Base-by-base conservation (phyloP, 2,329 filamentous ascomycete species). In the Alternaria infectoria region DNA sequence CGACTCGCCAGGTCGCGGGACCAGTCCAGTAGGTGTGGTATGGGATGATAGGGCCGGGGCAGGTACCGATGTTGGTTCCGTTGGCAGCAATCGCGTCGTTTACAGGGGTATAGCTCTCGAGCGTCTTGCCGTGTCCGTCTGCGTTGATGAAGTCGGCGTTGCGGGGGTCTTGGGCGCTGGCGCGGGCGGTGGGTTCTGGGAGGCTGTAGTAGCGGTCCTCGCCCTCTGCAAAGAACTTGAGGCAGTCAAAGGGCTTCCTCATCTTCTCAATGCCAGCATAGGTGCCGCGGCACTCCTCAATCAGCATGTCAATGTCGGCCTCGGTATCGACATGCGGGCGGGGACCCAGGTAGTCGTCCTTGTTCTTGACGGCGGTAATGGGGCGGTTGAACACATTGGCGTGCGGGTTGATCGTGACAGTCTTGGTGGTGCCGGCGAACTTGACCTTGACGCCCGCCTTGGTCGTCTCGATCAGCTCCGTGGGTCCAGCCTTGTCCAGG, bases 21-120 rank as follows among this genome's bases (percentile, higher is more conserved):
- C 86, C 86, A 8, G 85, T 86, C 86, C 86, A 87, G 80, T 87
- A 87, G 26, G 83, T 82, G 67, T 87, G 86, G 55, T 85, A 87
- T 5, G 85, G 85, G 28, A 86, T 81, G 65, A 87, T 85, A n/a
- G 85, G 85, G 2, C 86, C 86, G 45, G 84, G 80, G 65, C 86
- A 87, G 25, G 81, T 80, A n/a, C 85, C 85, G 40, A 83, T 79
- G 10, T 73, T 79, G 3, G 77, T 69, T 54, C 81, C 82, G 17
- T 83, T 78, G 4, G 79, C 73, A 3, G 77, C 62, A 9, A 74
- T 66, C 3, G 79, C 79, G 3, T 81, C 74, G 3, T 78, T 64
- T 5, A 76, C 57, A 6, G 82, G 76, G n/a, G 75, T 66, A 49
- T 83, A 82, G n/a, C 66, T 76, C 19, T 61, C 65, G 19, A 79